Conservation (phyloP, 495 filamentous ascomycete genomes). For the Hypoxylon perforatum region DNA sequence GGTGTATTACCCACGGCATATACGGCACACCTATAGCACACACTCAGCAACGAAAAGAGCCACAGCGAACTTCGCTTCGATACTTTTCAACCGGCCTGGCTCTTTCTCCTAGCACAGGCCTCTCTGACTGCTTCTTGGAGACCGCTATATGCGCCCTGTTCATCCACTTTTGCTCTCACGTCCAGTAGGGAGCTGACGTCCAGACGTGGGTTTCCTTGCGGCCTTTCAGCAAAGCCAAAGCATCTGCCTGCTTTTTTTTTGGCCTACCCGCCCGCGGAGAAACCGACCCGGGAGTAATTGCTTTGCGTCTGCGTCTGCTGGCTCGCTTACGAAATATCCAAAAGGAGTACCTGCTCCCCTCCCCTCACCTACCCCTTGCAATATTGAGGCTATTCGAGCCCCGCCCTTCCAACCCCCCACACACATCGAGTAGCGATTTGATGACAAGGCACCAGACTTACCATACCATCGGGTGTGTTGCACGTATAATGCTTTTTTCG, state of each 20-base stretch:
- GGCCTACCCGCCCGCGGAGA: background rate
- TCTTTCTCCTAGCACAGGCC: too few relatives aligned
- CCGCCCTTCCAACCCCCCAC: slow-evolving; percentile 1
- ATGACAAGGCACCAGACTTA: slow-evolving; percentile 12
- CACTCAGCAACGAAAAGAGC: background rate
- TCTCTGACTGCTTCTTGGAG: too few relatives aligned
- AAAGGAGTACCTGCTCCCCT: background rate
- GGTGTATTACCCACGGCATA: slow-evolving; percentile 4
- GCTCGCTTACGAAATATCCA: background rate
- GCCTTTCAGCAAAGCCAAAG: too few relatives aligned
- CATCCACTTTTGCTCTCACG: too few relatives aligned
- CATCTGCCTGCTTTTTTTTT: too few relatives aligned
- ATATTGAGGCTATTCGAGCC: slow-evolving; percentile 37
- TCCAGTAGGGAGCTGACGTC: background rate
- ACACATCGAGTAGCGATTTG: slow-evolving; percentile 4
- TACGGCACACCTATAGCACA: background rate
- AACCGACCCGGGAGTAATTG: slow-evolving; percentile 1
- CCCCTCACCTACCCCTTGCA: background rate
- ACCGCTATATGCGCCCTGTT: too few relatives aligned
- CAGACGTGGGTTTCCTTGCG: background rate
- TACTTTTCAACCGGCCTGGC: background rate
- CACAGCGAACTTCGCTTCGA: background rate
- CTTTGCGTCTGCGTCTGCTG: too few relatives aligned
- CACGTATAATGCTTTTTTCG: slow-evolving; percentile 18
- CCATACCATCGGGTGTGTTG: slow-evolving; percentile 23